phyloP scores from a whole-genome alignment of 2,329 filamentous ascomycete genomes.

The Pseudopyricularia cyperi region DNA sequence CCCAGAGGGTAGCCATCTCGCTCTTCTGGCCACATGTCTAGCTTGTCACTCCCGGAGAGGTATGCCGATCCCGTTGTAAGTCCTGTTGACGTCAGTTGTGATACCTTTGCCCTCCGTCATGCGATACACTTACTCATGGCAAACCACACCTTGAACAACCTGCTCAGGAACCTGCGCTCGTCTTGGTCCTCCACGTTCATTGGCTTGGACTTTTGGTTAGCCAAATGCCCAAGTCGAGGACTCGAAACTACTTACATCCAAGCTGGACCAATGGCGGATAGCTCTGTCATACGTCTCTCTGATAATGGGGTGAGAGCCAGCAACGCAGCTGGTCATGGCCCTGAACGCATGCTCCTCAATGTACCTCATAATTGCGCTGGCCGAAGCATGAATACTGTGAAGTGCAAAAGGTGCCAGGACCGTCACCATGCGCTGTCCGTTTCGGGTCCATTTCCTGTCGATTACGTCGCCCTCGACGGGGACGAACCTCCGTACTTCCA shows the following conservation, averaged over 20 bases:
- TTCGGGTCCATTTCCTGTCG: slow-evolving; percentile 22
- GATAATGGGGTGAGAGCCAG: slow-evolving; percentile 12
- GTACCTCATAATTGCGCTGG: slow-evolving; percentile 20
- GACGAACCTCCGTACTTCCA: slow-evolving; percentile 28
- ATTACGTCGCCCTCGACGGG: slow-evolving; percentile 23
- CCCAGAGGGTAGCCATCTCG: slow-evolving; percentile 23
- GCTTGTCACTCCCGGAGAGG: slow-evolving; percentile 23
- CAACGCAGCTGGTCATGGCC: slow-evolving; percentile 16
- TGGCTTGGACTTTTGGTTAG: background rate
- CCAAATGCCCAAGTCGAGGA: background rate
- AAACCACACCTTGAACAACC: slow-evolving; percentile 31
- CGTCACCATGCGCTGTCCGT: slow-evolving; percentile 11
- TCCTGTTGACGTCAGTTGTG: slow-evolving; percentile 16
- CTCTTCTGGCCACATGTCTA: slow-evolving; percentile 23
- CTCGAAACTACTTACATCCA: slow-evolving; percentile 3
- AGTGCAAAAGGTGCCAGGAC: slow-evolving; percentile 26
- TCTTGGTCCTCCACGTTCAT: background rate
- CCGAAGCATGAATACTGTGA: slow-evolving; percentile 20
- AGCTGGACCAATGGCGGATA: slow-evolving; percentile 9
- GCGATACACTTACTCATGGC: slow-evolving; percentile 25
- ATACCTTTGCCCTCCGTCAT: background rate
- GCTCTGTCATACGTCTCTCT: slow-evolving; percentile 16
- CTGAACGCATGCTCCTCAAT: slow-evolving; percentile 16
- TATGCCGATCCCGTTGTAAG: slow-evolving; percentile 30
- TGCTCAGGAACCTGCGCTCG: slow-evolving; percentile 20